A percentile compares a stretch with the other conserved stretches of the same genome.
These are phyloP conservation scores for Oryza rufipogon DNA, from an alignment of 176 grass and related monocot genomes.

Conservation along the genomic window DNA sequence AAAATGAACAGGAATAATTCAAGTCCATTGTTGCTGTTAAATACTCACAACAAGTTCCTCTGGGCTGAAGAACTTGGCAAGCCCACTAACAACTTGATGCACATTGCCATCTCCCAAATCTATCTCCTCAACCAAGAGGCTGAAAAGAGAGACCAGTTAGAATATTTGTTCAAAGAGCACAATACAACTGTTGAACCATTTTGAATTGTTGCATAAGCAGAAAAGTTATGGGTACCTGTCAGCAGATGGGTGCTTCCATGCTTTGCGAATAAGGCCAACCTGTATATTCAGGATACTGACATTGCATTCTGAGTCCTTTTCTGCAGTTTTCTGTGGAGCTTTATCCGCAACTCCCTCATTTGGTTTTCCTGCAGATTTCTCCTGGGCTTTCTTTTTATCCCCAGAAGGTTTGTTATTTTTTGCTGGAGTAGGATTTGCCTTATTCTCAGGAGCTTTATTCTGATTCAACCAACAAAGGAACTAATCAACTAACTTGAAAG, in stretches of 20 bases:
- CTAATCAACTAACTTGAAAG: conserved; percentile 17
- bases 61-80: conserved; percentile 88
- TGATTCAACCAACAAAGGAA: conserved; percentile 47
- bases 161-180: conserved; percentile 6
- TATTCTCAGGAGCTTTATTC: conserved; percentile 55
- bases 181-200: neutral
- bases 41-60: conserved; percentile 80
- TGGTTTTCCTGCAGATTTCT: conserved; percentile 54
- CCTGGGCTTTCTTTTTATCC: conserved; percentile 73
- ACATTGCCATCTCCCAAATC: conserved; percentile 90
- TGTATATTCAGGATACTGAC: conserved; percentile 88
- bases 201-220: neutral
- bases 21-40: conserved; percentile 42
- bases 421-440: conserved; percentile 40
- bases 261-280: conserved; percentile 83
- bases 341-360: conserved; percentile 54
- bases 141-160: conserved; percentile 28
- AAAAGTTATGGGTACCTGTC: conserved; percentile 64
- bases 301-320: conserved; percentile 85
- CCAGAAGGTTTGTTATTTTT: conserved; percentile 59
- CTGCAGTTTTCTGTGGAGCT: conserved; percentile 59
- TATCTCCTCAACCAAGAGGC: conserved; percentile 97
- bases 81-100: conserved; percentile 94
- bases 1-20: conserved; percentile 28
- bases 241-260: conserved; percentile 97